Base-by-base conservation (phyloP, 352 stramenopile species). In the Phytophthora ramorum region DNA sequence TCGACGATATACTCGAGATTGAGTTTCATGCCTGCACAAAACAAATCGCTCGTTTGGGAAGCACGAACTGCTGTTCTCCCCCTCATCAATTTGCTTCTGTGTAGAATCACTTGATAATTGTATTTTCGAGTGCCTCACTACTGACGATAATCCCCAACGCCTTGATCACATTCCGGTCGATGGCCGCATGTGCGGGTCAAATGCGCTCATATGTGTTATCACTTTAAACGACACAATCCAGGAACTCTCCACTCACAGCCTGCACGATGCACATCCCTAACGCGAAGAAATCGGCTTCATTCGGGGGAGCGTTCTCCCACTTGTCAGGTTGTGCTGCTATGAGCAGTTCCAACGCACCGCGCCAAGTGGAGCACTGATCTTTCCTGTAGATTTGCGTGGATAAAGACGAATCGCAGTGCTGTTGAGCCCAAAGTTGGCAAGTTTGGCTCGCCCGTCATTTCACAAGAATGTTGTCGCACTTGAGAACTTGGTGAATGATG, bases 391-490 rank as follows among this genome's bases (percentile, higher is more conserved):
- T n/a, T 24, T n/a, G n/a, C n/a, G n/a, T n/a, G n/a, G n/a, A n/a
- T n/a, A n/a, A n/a, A n/a, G n/a, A n/a, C n/a, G n/a, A n/a, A n/a
- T n/a, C n/a, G n/a, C n/a, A 4, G 48, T 47, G n/a, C 48, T 30
- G 38, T 66, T 76, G 37, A 76, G 48, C 0, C 58, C 66, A 48
- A 79, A 76, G 38, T 79, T 63, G 4, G 62, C 63, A 10, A 79
- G 54, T 48, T 79, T 79, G n/a, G 63, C 66, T 16, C 51, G 28
- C 13, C 55, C 58, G 30, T 76, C 66, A 19, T 14, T 58, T 19
- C 16, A 79, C 63, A n/a, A 79, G 53, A 12, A 78, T 75, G 40
- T 75, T 78, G 45, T 75, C 59, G 34, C 64, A 70, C n/a, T 77
- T 77, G 8, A 77, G 26, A 20, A 71, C 64, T 32, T 51, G 43